A percentile compares a stretch with the other conserved stretches of the same genome.
These are phyloP conservation scores for Lizonia empirigonia DNA, from an alignment of 2,329 filamentous ascomycete species.

Conservation along the genomic window DNA sequence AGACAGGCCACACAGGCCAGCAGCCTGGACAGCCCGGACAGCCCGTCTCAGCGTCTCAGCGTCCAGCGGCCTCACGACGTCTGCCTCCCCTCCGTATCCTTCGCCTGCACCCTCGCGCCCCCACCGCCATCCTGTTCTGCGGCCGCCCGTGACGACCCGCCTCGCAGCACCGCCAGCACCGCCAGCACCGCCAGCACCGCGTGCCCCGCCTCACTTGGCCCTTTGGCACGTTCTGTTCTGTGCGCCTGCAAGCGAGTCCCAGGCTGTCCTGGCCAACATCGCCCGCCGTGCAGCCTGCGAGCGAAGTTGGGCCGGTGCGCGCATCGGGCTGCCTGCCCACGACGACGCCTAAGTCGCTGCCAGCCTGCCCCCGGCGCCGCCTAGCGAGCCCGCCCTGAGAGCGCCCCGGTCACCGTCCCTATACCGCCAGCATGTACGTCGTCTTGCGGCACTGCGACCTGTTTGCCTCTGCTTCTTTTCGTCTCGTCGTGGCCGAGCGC, in stretches of 20 bases:
- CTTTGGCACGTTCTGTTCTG: no score
- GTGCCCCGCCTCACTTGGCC: slow-evolving; percentile 21
- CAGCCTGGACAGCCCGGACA: no score
- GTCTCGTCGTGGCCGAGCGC: background rate
- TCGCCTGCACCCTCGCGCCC: no score
- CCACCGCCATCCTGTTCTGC: slow-evolving; percentile 11
- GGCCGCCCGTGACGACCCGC: background rate
- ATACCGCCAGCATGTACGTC: slow-evolving; percentile 42
- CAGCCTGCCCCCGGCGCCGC: slow-evolving; percentile 13
- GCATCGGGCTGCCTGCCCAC: slow-evolving; percentile 7
- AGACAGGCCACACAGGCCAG: no score
- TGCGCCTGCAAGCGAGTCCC: no score
- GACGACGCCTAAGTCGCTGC: slow-evolving; percentile 8
- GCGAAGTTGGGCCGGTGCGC: slow-evolving; percentile 11
- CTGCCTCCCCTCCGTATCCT: background rate
- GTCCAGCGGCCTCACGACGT: slow-evolving; percentile 1
- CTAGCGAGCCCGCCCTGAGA: slow-evolving; percentile 9
- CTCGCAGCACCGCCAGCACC: background rate
- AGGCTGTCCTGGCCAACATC: background rate
- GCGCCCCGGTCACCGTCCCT: slow-evolving; percentile 4
- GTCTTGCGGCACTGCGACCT: slow-evolving; percentile 32
- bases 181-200: no score
- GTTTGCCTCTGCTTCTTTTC: slow-evolving; percentile 26
- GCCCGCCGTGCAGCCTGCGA: no score
- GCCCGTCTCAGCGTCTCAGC: no score